A percentile compares a stretch with the other conserved stretches of the same genome.
Evolutionary conservation across 2,329 filamentous ascomycete species (phyloP).

Genomic region (Diaporthe sp.): DNA sequence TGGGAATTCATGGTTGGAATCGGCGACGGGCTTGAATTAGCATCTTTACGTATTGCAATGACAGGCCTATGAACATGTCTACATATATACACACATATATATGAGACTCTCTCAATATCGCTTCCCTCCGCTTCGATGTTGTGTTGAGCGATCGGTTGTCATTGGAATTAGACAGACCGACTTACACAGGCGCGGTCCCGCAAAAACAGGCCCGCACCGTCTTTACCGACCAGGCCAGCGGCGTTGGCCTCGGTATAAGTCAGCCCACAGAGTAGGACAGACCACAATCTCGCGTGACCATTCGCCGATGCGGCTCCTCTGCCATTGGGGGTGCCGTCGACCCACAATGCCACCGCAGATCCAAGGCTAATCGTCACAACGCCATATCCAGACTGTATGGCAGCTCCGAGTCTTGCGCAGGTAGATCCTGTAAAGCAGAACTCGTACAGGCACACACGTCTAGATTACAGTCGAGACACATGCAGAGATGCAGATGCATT

Average conservation of each 20-base stretch:
- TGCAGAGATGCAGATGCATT: not conserved
- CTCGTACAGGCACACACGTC: not conserved
- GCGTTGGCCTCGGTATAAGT: not conserved
- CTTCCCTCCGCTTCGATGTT: not conserved
- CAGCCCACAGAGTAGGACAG: not conserved
- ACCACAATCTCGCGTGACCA: not conserved
- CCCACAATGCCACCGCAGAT: conserved; percentile 8
- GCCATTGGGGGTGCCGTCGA: not conserved
- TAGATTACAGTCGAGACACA: not conserved
- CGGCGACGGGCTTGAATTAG: not conserved
- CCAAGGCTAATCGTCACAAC: not conserved
- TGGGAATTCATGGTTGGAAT: not conserved
- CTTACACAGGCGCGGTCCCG: too few species aligned
- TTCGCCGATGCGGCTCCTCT: not conserved
- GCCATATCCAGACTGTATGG: not conserved
- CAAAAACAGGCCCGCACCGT: not conserved
- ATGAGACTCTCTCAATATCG: not conserved
- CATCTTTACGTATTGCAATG: conserved; percentile 20
- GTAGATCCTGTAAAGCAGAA: not conserved
- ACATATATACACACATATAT: not conserved
- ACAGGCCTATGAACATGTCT: conserved; percentile 11
- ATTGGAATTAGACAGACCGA: too few species aligned
- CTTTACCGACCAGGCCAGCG: not conserved
- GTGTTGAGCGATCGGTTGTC: not conserved
- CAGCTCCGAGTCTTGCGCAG: not conserved